Base-by-base conservation (phyloP, 352 stramenopile genomes). In the Globisporangium perplexum region DNA sequence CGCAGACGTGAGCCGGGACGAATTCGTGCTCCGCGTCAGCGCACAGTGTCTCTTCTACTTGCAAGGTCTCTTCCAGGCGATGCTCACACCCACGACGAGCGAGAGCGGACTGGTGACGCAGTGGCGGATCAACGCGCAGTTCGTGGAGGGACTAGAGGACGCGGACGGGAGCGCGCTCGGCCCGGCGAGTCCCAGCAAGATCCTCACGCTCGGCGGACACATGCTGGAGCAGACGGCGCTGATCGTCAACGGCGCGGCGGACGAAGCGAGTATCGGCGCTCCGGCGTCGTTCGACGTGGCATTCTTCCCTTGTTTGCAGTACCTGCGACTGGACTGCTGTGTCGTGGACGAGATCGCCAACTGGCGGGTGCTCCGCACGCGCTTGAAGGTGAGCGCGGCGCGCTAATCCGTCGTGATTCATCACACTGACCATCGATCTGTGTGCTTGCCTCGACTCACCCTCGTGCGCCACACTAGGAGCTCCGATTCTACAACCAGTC, bases 31-130 rank as follows among this genome's bases (percentile, higher is more conserved):
- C 4, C 24, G 49, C 14, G 43, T 66, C 47, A 66, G 57, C 18
- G 47, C 53, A 41, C 47, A 53, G 42, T 62, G 59, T 15, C 31
- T 59, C 4, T 66, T 66, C 28, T 66, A 66, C 23, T 24, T 66
- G 6, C 59, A 66, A 24, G 31, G 52, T 5, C 50, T 66, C 24
- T 66, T 66, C 17, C 59, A 26, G n/a, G 38, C 59, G 28, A 62
- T 66, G 53, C 41, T 66, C 12, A 23, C 41, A 41, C 59, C 59
- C 1, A 36, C 52, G 30, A 51, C 26, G 22, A 58, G 48, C 22
- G 55, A 57, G 14, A 45, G 24, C 10, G 59, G 55, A 3, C 26
- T 66, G 39, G 55, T 62, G 2, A 62, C 43, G 31, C 59, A 66
- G 36, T 66, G 59, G 59, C 53, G 54, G 7, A 49, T 62, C 35